Conservation (phyloP, 192 early-diverging fungal genomes). For the Umbelopsis ramanniana region DNA sequence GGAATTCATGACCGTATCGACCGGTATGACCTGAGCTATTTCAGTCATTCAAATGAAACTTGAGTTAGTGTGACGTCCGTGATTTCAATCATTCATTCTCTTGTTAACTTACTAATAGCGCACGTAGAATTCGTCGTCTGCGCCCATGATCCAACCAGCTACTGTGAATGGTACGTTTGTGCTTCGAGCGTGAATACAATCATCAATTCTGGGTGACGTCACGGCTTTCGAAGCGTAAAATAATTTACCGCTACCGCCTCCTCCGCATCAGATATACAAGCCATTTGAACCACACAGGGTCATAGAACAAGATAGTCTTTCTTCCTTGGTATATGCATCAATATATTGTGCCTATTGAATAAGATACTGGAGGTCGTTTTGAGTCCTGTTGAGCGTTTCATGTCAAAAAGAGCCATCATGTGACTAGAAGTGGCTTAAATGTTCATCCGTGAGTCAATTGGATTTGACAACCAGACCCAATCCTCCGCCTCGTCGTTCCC, state of each 20-base stretch:
- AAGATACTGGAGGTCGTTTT: too few relatives aligned
- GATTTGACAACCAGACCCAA: neutral
- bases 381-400: too few relatives aligned
- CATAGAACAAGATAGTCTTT: neutral
- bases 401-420: too few relatives aligned
- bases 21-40: slow-evolving; percentile 87
- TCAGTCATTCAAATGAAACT: neutral
- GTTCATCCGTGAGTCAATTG: neutral
- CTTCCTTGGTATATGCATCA: too few relatives aligned
- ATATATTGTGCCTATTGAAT: too few relatives aligned
- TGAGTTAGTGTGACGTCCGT: neutral
- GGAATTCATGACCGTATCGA: slow-evolving; percentile 97
- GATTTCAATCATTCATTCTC: neutral
- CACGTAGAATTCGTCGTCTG: slow-evolving; percentile 50
- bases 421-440: neutral
- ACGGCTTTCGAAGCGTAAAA: neutral
- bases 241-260: too few relatives aligned
- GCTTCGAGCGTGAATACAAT: neutral
- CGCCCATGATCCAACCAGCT: slow-evolving; percentile 30
- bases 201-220: slow-evolving; percentile 16
- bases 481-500: neutral
- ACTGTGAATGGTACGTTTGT: neutral
- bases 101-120: slow-evolving; percentile 49
- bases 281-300: neutral
- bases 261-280: too few relatives aligned